Conservation (phyloP, 1,284 basidiomycete species). For the Austroboletus niveus region DNA sequence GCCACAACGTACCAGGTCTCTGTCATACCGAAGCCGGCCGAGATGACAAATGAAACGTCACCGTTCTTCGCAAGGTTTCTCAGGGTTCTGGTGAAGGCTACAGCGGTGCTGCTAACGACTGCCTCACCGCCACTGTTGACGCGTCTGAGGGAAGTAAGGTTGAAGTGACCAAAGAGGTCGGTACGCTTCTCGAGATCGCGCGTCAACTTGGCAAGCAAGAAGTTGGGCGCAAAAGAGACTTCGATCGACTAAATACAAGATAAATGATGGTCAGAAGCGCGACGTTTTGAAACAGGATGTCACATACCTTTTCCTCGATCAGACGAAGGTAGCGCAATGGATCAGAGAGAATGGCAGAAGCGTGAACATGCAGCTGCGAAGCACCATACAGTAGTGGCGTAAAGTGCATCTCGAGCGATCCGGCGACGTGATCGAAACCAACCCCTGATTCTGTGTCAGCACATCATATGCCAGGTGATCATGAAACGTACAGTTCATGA, state of each 20-base stretch:
- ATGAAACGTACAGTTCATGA: slow-evolving; percentile 30
- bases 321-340: slow-evolving; percentile 25
- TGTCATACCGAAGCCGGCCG: slow-evolving; percentile 46
- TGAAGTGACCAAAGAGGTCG: slow-evolving; percentile 24
- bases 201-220: slow-evolving; percentile 39
- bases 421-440: slow-evolving; percentile 39
- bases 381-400: slow-evolving; percentile 29
- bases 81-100: slow-evolving; percentile 35
- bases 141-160: slow-evolving; percentile 22
- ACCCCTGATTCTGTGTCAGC: slow-evolving; percentile 29
- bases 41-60: slow-evolving; percentile 31
- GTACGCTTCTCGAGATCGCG: slow-evolving; percentile 30
- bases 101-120: slow-evolving; percentile 36
- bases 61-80: slow-evolving; percentile 31
- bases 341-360: slow-evolving; percentile 33
- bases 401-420: slow-evolving; percentile 33
- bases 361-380: slow-evolving; percentile 32
- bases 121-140: slow-evolving; percentile 42
- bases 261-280: background rate
- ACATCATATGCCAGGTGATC: background rate
- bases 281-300: background rate
- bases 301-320: slow-evolving; percentile 29
- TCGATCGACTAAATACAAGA: slow-evolving; percentile 22
- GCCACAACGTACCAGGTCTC: slow-evolving; percentile 36
- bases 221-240: slow-evolving; percentile 44